Percentiles rank a stretch among this genome's conserved stretches.
phyloP scores from a whole-genome alignment of 2,329 filamentous ascomycete genomes.

The Cercospora beticola region DNA sequence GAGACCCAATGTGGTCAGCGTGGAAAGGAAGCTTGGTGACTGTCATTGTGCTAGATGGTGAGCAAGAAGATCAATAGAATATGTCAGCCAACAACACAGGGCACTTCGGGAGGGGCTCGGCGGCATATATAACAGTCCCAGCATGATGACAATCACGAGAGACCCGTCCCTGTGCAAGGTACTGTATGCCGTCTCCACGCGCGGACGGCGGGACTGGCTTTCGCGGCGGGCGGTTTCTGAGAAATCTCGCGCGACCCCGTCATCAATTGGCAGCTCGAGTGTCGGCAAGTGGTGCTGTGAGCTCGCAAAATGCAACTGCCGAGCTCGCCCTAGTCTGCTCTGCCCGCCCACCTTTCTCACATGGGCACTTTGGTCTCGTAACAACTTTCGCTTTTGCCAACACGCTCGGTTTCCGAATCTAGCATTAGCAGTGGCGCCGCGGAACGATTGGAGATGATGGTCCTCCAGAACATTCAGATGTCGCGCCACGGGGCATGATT shows the following conservation, averaged over 20 bases:
- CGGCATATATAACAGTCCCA: not conserved
- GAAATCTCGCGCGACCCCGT: not conserved
- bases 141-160: not conserved
- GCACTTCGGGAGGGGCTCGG: not conserved
- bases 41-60: conserved; percentile 21
- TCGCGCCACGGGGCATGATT: not conserved
- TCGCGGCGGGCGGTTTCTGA: not conserved
- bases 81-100: not conserved
- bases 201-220: not conserved
- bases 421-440: not conserved
- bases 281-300: conserved; percentile 5
- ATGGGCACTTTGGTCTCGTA: not conserved
- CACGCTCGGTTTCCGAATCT: not conserved
- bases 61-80: not conserved
- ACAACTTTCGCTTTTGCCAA: not conserved
- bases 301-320: conserved; percentile 1
- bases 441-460: not conserved
- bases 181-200: not conserved
- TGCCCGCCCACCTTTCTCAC: not conserved
- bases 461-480: not conserved
- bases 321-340: not conserved
- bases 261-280: not conserved
- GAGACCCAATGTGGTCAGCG: conserved; percentile 71
- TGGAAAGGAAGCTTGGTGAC: conserved; percentile 60
- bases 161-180: not conserved